Evolutionary conservation across 1,139 yeast genomes (phyloP), one percentile per base, ranked within the genome.

Genomic region (Geotrichum histeridarum): DNA sequence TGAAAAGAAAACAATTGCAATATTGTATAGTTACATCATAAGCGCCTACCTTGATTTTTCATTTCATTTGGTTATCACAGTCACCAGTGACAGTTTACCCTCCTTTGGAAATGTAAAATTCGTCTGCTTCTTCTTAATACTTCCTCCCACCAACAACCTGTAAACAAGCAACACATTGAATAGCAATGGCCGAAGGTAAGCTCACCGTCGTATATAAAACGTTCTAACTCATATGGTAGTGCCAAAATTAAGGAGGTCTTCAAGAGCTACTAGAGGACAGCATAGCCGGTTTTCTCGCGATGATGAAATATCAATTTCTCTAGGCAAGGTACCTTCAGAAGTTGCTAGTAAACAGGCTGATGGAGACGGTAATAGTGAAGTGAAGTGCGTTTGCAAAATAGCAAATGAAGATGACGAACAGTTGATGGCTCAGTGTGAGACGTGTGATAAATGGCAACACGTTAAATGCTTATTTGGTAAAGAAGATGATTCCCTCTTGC

Each of bases 371-470:
- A 44, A 31, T n/a, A 53, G 53, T n/a, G 44, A 36, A 18, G 56
- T 85, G 5, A 72, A 81, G 38, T 87, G 95, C 67, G 79, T 77
- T n/a, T 83, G 84, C 61, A 38, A 35, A 35, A 80, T 82, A 59
- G 86, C 77, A 55, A 83, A 77, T 1, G 79, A 77, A 5, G 90
- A 84, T 58, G 74, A 75, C 18, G 76, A 78, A 22, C 82, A 86
- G 6, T 76, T 78, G 37, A 86, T 87, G 91, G 81, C 86, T 36
- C 87, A 85, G 65, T 89, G 96, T 70, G 95, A 86, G 54, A 65
- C 71, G 22, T 89, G 96, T 67, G 70, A 77, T 53, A 82, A 89
- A 11, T 89, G 96, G 96, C 96, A 89, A 66, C 96, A 89, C 67
- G 80, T 83, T 37, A 73, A 70, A 54, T 89, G 96, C 69, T 79